Base-by-base conservation (phyloP, 164 flowering plant species). In the Kalanchoe fedtschenkoi region DNA sequence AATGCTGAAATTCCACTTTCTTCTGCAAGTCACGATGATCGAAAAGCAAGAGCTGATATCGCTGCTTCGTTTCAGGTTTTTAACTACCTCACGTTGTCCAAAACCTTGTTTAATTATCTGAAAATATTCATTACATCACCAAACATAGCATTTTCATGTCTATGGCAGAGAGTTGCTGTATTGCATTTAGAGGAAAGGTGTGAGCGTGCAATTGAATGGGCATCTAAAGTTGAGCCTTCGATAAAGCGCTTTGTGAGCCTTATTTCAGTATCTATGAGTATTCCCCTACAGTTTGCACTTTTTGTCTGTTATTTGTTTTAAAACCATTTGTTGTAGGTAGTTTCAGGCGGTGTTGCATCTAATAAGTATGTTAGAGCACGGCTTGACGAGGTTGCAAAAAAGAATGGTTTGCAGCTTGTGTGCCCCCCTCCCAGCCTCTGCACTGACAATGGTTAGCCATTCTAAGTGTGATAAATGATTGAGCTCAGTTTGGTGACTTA, bases 51-150 rank as follows among this genome's bases (percentile, higher is more conserved):
- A 62, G 98, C 98, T 69, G 84, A 92, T 74, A 79, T 92, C 69
- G 98, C 98, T 67, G 98, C 98, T 62, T 85, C 98, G 62, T 92
- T 92, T 65, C 98, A 92, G 97, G 98, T 82, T 47, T n/a, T 33
- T 33, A 41, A 35, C 32, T 32, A 22, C 21, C 15, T 53, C 16
- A 19, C n/a, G 34, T 35, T 56, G 14, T 64, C 60, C 33, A 26
- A 24, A 6, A 14, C 22, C 59, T 60, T 21, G 6, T 44, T 29
- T 44, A 26, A 37, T 37, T 7, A 26, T 51, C 56, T 51, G 32
- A 51, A 51, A 51, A 51, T 32, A 2, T 28, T 51, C 5, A 2
- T 17, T 17, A 26, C 32, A 2, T 51, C 13, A 26, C 17, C 56
- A 51, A 51, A 51, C 32, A 24, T 32, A 51, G 32, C 56, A 11